Evolutionary conservation across 2,329 filamentous ascomycete genomes (phyloP).

Genomic region (Elsinoe ampelina): DNA sequence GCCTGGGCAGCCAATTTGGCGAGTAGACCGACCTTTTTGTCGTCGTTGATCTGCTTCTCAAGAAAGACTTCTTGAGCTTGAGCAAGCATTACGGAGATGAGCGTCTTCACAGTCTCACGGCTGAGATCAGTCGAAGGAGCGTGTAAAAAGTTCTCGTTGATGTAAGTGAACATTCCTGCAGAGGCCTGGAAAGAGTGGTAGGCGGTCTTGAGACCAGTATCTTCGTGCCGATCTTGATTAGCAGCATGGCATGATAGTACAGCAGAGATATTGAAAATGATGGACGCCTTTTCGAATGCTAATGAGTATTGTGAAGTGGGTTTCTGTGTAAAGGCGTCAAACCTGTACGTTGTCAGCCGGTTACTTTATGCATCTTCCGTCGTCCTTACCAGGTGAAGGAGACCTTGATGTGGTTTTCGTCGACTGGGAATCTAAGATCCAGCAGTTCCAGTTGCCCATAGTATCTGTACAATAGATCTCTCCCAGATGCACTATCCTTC

Average conservation of each 20-base stretch:
- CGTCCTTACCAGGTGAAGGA: slow-evolving; percentile 80
- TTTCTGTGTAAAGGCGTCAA: slow-evolving; percentile 98
- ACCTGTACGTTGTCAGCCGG: slow-evolving; percentile 49
- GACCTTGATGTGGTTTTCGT: slow-evolving; percentile 98
- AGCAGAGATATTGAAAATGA: slow-evolving; percentile 98
- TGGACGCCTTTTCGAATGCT: slow-evolving; percentile 95
- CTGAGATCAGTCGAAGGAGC: slow-evolving; percentile 94
- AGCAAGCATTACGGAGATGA: slow-evolving; percentile 87
- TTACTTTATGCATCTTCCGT: too few species aligned
- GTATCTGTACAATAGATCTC: slow-evolving; percentile 91
- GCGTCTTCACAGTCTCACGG: slow-evolving; percentile 85
- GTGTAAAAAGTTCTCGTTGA: slow-evolving; percentile 98
- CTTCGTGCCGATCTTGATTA: slow-evolving; percentile 82
- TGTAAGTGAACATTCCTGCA: slow-evolving; percentile 99
- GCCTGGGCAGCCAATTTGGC: slow-evolving; percentile 92
- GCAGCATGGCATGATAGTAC: slow-evolving; percentile 94
- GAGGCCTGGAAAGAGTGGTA: slow-evolving; percentile 98
- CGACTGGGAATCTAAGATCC: slow-evolving; percentile 89
- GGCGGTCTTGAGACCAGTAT: slow-evolving; percentile 85
- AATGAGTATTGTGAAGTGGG: slow-evolving; percentile 94
- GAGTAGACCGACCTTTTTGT: slow-evolving; percentile 83
- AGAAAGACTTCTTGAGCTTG: slow-evolving; percentile 96
- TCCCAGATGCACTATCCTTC: slow-evolving; percentile 87
- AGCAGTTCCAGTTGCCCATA: slow-evolving; percentile 94
- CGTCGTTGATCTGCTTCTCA: slow-evolving; percentile 87